Percentiles rank a stretch among this genome's conserved stretches.
These are phyloP conservation scores for Sphaerulina musiva DNA, from an alignment of 2,329 filamentous ascomycete genomes.

Conservation along the genomic window DNA sequence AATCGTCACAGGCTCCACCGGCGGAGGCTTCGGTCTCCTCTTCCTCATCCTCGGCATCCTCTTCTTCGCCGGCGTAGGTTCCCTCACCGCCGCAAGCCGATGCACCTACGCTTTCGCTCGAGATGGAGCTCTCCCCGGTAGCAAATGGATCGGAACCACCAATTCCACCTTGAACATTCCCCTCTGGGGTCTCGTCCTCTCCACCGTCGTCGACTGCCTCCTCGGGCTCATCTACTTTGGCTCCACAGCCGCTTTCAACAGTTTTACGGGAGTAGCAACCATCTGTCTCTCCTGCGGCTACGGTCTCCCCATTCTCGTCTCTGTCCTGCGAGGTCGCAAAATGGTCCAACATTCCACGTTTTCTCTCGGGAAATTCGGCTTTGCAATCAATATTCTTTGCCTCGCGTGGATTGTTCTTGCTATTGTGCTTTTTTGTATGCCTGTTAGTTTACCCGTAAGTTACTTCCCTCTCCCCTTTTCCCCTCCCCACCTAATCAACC, in stretches of 20 bases:
- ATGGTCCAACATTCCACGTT: constrained; percentile 60
- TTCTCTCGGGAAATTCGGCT: constrained; percentile 63
- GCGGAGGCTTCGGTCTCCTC: constrained; percentile 66
- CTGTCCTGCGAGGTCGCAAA: constrained; percentile 58
- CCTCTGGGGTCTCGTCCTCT: constrained; percentile 61
- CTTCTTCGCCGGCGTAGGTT: constrained; percentile 68
- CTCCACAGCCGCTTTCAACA: constrained; percentile 68
- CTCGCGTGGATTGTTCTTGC: constrained; percentile 65
- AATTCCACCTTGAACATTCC: constrained; percentile 62
- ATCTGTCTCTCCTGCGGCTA: constrained; percentile 73
- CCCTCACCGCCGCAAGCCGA: constrained; percentile 64
- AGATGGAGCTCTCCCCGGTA: constrained; percentile 58
- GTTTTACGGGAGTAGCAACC: constrained; percentile 72
- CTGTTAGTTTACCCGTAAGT: constrained; percentile 38
- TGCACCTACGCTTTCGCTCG: constrained; percentile 69
- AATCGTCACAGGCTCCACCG: constrained; percentile 63
- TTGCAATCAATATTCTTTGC: constrained; percentile 60
- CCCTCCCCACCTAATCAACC: too few relatives aligned
- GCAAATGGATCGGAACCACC: constrained; percentile 42
- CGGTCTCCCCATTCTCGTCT: constrained; percentile 67
- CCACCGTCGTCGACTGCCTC: constrained; percentile 61
- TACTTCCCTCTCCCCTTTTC: too few relatives aligned
- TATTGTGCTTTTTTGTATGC: constrained; percentile 71
- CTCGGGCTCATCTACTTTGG: constrained; percentile 76
- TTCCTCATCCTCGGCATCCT: constrained; percentile 71